Evolutionary conservation across 306 rosid species (phyloP), one percentile per base, ranked within the genome.

Genomic region (Malus fusca): DNA sequence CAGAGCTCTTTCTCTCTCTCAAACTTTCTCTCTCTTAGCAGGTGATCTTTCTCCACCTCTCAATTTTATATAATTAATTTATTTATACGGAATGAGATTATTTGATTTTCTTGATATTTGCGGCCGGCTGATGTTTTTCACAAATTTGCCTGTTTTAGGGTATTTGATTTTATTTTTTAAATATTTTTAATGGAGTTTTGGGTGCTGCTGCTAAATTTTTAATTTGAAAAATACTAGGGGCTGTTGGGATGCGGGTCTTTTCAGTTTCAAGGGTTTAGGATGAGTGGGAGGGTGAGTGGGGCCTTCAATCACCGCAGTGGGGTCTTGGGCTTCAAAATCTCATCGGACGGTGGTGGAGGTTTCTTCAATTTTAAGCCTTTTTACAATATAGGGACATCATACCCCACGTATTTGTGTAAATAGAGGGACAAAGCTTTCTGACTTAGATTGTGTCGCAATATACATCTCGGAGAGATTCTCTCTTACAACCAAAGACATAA

Each of bases 271-370:
- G 35, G 17, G 40, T 25, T 72, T 7, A 31, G 14, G 65, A 46
- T 23, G 55, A 72, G 68, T 56, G 52, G 66, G 66, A 35, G 18
- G 44, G 18, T n/a, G 65, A 52, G 66, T 59, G 56, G 76, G 76
- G 5, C 62, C 62, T 56, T 14, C 37, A 61, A 61, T 26, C 15
- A 61, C 66, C 10, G 6, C 66, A 25, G 5, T 37, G 23, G 22
- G 53, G 25, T 35, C 35, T 10, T 48, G 8, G 61, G 55, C 55
- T 58, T 58, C 66, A 48, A 2, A 46, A 48, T 21, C 15, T 25
- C 69, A 64, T 64, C 23, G 14, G 56, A 4, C 11, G 66, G 56
- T 6, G 60, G 23, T 40, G 37, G 66, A 22, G 61, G 37, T 15
- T 73, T 58, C 35, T 3, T 72, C 25, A 18, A 40, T 48, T 72